phyloP scores from a whole-genome alignment of 768 basidiomycete species.

The Hemileccinum rubropunctum region DNA sequence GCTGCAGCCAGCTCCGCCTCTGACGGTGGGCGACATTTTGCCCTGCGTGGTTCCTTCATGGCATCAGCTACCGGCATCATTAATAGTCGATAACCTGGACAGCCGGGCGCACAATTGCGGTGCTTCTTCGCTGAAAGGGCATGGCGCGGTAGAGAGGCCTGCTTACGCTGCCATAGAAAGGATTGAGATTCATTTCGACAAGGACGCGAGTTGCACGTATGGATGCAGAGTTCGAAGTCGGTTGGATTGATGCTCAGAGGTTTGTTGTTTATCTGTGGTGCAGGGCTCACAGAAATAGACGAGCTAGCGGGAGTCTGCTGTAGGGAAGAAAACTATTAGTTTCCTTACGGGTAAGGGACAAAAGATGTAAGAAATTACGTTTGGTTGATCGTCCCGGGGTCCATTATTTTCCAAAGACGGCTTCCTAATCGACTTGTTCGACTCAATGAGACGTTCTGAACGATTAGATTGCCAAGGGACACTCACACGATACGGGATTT shows the following conservation, averaged over 20 bases:
- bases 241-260: neutral
- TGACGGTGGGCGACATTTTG: conserved; percentile 21
- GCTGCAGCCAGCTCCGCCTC: conserved; percentile 21
- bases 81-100: conserved; percentile 24
- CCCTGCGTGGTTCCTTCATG: conserved; percentile 19
- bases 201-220: conserved; percentile 20
- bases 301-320: neutral
- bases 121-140: conserved; percentile 25
- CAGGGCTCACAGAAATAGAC: conserved; percentile 3
- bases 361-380: conserved; percentile 3
- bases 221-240: conserved; percentile 26
- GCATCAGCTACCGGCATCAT: conserved; percentile 15
- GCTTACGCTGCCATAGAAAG: conserved; percentile 24
- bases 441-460: conserved; percentile 1
- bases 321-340: neutral
- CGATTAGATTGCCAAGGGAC: neutral
- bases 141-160: conserved; percentile 23
- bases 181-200: conserved; percentile 28
- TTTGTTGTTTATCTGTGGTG: conserved; percentile 1
- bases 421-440: conserved; percentile 11
- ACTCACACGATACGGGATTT: conserved; percentile 23
- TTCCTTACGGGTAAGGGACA: neutral
- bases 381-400: conserved; percentile 4
- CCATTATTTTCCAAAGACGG: neutral
- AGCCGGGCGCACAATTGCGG: conserved; percentile 11